Conservation (phyloP, 805 yeast genomes). For the Hanseniaspora occidentalis region DNA sequence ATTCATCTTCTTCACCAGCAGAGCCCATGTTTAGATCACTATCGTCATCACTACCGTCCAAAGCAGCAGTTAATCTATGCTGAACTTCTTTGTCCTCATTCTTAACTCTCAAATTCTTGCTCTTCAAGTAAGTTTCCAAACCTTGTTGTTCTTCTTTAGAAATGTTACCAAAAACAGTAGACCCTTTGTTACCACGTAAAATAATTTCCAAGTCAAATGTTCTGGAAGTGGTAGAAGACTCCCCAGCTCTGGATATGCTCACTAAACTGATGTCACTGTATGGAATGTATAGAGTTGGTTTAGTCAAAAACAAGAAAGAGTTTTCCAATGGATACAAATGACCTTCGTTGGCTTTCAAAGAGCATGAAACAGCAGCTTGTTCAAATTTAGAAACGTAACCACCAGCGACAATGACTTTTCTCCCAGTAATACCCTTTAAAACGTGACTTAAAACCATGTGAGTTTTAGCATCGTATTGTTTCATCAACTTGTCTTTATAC, state of each 20-base stretch:
- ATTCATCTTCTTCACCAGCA: slow-evolving; percentile 76
- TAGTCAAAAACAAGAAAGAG: slow-evolving; percentile 80
- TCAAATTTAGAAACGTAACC: slow-evolving; percentile 61
- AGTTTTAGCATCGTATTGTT: slow-evolving; percentile 68
- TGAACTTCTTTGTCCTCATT: slow-evolving; percentile 87
- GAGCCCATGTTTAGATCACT: slow-evolving; percentile 39
- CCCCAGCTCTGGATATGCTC: slow-evolving; percentile 81
- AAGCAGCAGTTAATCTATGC: slow-evolving; percentile 54
- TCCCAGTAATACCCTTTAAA: slow-evolving; percentile 79
- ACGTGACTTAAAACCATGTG: slow-evolving; percentile 81
- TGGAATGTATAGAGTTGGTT: slow-evolving; percentile 88
- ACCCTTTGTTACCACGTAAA: slow-evolving; percentile 49
- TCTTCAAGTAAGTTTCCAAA: slow-evolving; percentile 62
- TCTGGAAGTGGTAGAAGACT: slow-evolving; percentile 60
- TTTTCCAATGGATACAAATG: slow-evolving; percentile 86
- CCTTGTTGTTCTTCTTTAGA: slow-evolving; percentile 78
- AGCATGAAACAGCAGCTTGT: slow-evolving; percentile 82
- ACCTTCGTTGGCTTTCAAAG: slow-evolving; percentile 92
- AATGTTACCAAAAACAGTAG: slow-evolving; percentile 80
- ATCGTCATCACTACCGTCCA: slow-evolving; percentile 46
- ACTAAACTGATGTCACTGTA: slow-evolving; percentile 66
- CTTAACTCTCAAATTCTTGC: slow-evolving; percentile 67
- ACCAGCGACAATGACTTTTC: slow-evolving; percentile 77
- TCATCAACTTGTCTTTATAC: slow-evolving; percentile 64
- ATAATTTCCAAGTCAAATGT: slow-evolving; percentile 85